A percentile compares a stretch with the other conserved stretches of the same genome.
These are phyloP conservation scores for Colletotrichum caudatum DNA, from an alignment of 2,329 filamentous ascomycete genomes.

Conservation along the genomic window DNA sequence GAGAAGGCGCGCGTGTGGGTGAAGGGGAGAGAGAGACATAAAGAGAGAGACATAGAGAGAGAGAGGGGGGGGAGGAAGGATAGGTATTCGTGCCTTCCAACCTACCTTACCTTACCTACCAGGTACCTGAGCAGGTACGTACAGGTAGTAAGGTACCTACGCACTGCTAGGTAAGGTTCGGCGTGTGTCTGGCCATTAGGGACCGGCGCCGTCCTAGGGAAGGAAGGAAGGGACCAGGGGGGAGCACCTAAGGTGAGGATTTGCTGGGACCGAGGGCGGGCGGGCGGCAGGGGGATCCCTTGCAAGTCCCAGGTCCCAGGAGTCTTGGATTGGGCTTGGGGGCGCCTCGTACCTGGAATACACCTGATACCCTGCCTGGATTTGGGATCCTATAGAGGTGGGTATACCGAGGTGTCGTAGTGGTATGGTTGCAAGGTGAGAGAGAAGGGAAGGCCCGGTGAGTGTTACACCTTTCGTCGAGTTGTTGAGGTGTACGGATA, in stretches of 20 bases:
- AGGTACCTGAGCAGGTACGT: no score
- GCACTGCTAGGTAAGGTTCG: no score
- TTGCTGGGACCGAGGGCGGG: conserved; percentile 4
- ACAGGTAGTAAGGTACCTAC: no score
- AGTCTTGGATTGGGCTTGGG: conserved; percentile 10
- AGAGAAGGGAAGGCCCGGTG: conserved; percentile 7
- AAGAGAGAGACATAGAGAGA: neutral
- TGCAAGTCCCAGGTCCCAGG: conserved; percentile 21
- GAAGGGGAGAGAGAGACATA: neutral
- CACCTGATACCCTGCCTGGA: conserved; percentile 34
- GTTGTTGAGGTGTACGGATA: neutral
- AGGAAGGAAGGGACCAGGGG: neutral
- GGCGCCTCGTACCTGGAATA: conserved; percentile 15
- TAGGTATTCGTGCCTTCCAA: no score
- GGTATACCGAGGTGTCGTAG: no score
- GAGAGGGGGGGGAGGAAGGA: neutral
- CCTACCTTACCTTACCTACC: no score
- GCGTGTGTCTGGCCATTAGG: neutral
- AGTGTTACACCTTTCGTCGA: neutral
- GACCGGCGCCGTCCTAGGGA: neutral
- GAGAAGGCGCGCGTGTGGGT: neutral
- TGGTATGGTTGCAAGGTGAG: conserved; percentile 2
- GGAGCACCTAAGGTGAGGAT: neutral
- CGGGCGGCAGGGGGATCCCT: conserved; percentile 12
- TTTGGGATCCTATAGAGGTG: conserved; percentile 7